Percentiles rank a stretch among this genome's conserved stretches.
Conservation (phyloP, 2,329 filamentous ascomycete species). For the Cryphonectria naterciae region DNA sequence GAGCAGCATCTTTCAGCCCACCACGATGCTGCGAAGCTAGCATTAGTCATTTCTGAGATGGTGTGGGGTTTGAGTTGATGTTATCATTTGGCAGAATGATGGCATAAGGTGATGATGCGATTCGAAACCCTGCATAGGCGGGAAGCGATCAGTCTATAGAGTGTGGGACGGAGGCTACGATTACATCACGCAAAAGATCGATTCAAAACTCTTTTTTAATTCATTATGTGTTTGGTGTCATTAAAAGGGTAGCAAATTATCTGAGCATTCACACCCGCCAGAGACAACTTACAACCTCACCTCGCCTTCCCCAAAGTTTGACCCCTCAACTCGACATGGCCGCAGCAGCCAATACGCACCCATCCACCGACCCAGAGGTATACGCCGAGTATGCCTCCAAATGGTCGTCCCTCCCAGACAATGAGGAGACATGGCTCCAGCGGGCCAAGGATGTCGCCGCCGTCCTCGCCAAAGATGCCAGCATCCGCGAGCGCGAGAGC, state of each 20-base stretch:
- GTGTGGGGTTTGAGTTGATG: conserved; percentile 4
- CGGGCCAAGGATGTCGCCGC: conserved; percentile 44
- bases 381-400: conserved; percentile 43
- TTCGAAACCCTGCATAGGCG: too few relatives aligned
- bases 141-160: not conserved
- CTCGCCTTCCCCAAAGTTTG: not conserved
- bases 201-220: not conserved
- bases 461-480: conserved; percentile 42
- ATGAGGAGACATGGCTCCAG: conserved; percentile 43
- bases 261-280: not conserved
- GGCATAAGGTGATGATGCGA: conserved; percentile 5
- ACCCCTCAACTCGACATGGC: conserved; percentile 7
- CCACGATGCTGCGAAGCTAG: not conserved
- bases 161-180: not conserved
- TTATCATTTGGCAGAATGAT: conserved; percentile 4
- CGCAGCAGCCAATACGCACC: conserved; percentile 5
- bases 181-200: not conserved
- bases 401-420: conserved; percentile 40
- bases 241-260: not conserved
- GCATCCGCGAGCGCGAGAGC: conserved; percentile 42
- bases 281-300: not conserved
- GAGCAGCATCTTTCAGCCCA: not conserved
- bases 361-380: conserved; percentile 41
- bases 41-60: not conserved
- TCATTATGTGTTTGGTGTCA: not conserved